Evolutionary conservation across 257 asterid species (phyloP), one percentile per base, ranked within the genome.

Genomic region (Solanum boliviense): DNA sequence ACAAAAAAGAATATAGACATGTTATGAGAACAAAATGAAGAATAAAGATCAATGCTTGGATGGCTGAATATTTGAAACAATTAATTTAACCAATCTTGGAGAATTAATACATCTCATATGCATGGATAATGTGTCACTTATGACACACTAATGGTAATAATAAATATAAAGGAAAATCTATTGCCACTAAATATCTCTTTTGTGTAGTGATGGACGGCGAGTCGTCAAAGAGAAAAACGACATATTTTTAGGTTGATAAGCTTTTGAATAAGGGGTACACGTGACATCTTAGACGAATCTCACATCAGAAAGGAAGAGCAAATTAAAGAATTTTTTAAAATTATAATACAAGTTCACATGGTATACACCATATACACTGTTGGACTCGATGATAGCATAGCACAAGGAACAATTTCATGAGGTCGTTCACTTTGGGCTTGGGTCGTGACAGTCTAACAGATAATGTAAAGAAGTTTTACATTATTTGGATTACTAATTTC

Each of bases 11-110:
- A 44, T 44, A 79, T 82, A 82, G 21, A 4, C 86, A 82, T 82
- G 71, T 82, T 82, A 74, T 36, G 31, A 48, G 86, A 82, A 82
- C 71, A 82, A 48, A 52, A 82, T 48, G 70, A 82, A 48, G 86
- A 82, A 73, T 73, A 73, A 73, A 73, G 48, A 73, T 73, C 82
- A 34, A 31, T 34, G 81, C 0, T 73, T 73, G 82, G 48, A 34
- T 73, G 48, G 82, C 82, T 73, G 5, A 34, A 34, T 73, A 73
- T 73, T 73, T 73, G 81, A 34, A 20, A 35, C 27, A 73, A 35
- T 73, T 73, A 73, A 20, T 73, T 73, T 73, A 73, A 73, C 48
- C 20, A 73, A 73, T 73, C 27, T 20, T 20, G 27, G 3, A 31
- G 4, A 35, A 35, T 72, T 71, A 27, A 65, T 68, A 29, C 21